These are phyloP conservation scores for Botrytis porri DNA, from an alignment of 2,329 filamentous ascomycete genomes.

Conservation along the genomic window DNA sequence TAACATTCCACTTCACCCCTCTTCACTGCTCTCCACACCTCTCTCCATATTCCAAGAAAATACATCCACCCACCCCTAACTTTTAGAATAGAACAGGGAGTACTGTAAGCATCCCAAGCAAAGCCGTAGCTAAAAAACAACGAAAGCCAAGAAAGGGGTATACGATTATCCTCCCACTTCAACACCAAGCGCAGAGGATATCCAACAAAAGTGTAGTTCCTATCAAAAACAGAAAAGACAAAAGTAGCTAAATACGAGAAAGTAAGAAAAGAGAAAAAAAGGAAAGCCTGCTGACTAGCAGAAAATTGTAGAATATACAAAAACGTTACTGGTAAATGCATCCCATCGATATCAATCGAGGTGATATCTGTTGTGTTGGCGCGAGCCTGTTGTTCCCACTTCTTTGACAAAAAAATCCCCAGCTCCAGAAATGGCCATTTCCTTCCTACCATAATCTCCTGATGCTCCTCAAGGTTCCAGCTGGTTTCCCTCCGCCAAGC, in stretches of 20 bases:
- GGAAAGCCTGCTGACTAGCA: background rate
- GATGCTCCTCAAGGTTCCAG: background rate
- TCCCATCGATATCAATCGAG: background rate
- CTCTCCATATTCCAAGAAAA: background rate
- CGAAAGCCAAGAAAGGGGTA: constrained; percentile 9
- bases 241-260: constrained; percentile 7
- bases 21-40: background rate
- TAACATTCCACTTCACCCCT: background rate
- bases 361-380: background rate
- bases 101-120: background rate
- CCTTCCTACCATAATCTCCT: background rate
- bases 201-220: background rate
- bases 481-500: constrained; percentile 1
- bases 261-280: background rate
- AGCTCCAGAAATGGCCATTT: background rate
- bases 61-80: background rate
- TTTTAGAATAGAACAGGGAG: constrained; percentile 1
- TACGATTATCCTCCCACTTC: background rate
- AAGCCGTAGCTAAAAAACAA: background rate
- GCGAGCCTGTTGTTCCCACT: background rate
- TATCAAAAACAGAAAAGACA: background rate
- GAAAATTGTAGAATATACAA: constrained; percentile 3
- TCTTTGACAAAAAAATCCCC: background rate
- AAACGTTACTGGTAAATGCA: background rate
- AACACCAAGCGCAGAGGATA: constrained; percentile 6